These are phyloP conservation scores for Aegilops bicornis DNA, from an alignment of 176 grass and related monocot genomes.

Conservation along the genomic window DNA sequence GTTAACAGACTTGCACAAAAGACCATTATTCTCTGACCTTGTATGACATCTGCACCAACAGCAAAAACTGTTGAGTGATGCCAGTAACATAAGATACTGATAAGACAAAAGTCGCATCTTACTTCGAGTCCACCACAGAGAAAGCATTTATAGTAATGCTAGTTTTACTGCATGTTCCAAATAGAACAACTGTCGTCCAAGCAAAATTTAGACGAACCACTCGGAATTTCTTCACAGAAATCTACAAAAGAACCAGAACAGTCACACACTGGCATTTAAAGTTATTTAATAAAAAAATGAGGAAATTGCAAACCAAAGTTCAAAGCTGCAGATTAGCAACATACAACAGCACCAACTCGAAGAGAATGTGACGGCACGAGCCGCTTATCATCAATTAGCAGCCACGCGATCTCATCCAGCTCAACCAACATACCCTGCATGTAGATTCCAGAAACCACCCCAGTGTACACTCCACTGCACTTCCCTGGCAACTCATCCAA, in stretches of 20 bases:
- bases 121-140: slow-evolving; percentile 67
- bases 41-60: slow-evolving; percentile 47
- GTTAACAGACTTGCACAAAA: slow-evolving; percentile 57
- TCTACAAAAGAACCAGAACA: slow-evolving; percentile 36
- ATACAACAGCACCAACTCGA: slow-evolving; percentile 83
- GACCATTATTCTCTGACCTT: slow-evolving; percentile 38
- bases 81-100: not conserved
- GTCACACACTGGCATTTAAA: not conserved
- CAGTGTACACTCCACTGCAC: slow-evolving; percentile 44
- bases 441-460: slow-evolving; percentile 68
- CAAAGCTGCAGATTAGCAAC: slow-evolving; percentile 16
- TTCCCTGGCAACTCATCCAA: not conserved
- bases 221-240: slow-evolving; percentile 76
- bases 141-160: slow-evolving; percentile 62
- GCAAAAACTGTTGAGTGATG: slow-evolving; percentile 25
- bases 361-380: slow-evolving; percentile 63
- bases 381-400: slow-evolving; percentile 68
- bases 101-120: slow-evolving; percentile 40
- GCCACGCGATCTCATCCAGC: slow-evolving; percentile 55
- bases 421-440: slow-evolving; percentile 62
- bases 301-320: slow-evolving; percentile 20
- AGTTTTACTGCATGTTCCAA: slow-evolving; percentile 78
- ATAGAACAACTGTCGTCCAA: slow-evolving; percentile 51
- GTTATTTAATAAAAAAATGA: slow-evolving; percentile 1
- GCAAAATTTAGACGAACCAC: slow-evolving; percentile 46